Evolutionary conservation across 2,329 filamentous ascomycete species (phyloP), one percentile per base, ranked within the genome.

Genomic region (Aureobasidium subglaciale): DNA sequence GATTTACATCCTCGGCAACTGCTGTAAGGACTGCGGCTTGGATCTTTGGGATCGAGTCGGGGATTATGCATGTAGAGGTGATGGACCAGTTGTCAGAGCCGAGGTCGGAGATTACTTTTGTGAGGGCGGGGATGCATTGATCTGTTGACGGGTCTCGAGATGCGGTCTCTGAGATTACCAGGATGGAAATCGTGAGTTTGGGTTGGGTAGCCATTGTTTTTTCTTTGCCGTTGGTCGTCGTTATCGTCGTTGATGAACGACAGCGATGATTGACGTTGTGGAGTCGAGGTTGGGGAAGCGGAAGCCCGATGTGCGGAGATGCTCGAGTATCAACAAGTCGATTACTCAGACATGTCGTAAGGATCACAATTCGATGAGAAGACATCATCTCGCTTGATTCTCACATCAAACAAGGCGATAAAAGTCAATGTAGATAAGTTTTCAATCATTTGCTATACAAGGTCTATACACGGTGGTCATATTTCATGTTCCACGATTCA

Each of bases 81-180:
- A 90, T 77, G 10, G 80, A 73, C 92, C 92, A 99, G 11, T 84
- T 87, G 58, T 87, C 81, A 3, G 78, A 73, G 4, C 78, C 73
- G 11, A 55, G 50, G 5, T 49, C 27, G 15, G 49, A 5, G 61
- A 99, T 85, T 13, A 90, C 83, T 52, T 85, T 76, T 45, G 81
- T 78, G 4, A 99, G 78, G 9, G 81, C 76, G 1, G 78, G 75
- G 5, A 82, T 82, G 8, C 88, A 86, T 59, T 83, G 83, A 72
- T 99, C 93, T 1, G 88, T 85, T 3, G 86, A 83, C 0, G 89
- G 82, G 68, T 96, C 86, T 62, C 82, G 78, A 8, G 85, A 83
- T 5, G 91, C 93, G 5, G 93, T 99, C 49, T 95, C 95, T 1
- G 93, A 97, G 35, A 99, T 80, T 62, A 97, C 80, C 54, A 99